Base-by-base conservation (phyloP, 768 basidiomycete species). In the Epithele typhae region DNA sequence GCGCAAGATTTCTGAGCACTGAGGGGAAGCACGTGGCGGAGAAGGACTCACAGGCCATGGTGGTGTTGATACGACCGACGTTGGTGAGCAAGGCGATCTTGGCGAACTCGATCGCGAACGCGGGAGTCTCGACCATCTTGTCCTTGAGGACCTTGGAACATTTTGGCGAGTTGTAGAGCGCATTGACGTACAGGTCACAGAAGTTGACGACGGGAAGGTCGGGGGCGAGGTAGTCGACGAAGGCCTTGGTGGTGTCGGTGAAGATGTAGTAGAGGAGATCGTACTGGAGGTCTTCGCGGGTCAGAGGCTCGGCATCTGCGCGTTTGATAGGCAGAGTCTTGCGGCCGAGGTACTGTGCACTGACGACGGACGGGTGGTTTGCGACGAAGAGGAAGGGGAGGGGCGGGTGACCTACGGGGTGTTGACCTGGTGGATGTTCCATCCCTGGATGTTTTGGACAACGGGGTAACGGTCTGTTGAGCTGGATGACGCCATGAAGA, bases 11-110 rank as follows among this genome's bases (percentile, higher is more conserved):
- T 2, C 18, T 55, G 22, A 48, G 35, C 42, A 53, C 45, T 32
- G 30, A 27, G 38, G 34, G 24, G 19, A 1, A 14, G 4, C 25
- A 23, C 27, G 27, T n/a, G n/a, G 17, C 2, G 19, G 6, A 25
- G 23, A 7, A 17, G 23, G 4, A 64, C 82, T 70, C 67, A 87
- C 81, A 84, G 42, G 90, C 90, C 80, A 92, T 84, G 25, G 92
- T 93, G 32, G 92, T 94, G 61, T 93, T 94, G 67, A 94, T 88
- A 52, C 90, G 74, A 21, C 92, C 92, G 38, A 92, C 86, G 60
- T 95, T 95, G 42, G 90, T 89, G 43, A 93, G 71, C 25, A 93
- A 72, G 22, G 86, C 83, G 30, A 93, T 79, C 68, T 92, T 91
- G 42, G 84, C 85, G 43, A 91, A 78, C 64, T 89, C 88, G 53